Evolutionary conservation across 352 stramenopile genomes (phyloP).

Genomic region (Pythium vanterpoolii): DNA sequence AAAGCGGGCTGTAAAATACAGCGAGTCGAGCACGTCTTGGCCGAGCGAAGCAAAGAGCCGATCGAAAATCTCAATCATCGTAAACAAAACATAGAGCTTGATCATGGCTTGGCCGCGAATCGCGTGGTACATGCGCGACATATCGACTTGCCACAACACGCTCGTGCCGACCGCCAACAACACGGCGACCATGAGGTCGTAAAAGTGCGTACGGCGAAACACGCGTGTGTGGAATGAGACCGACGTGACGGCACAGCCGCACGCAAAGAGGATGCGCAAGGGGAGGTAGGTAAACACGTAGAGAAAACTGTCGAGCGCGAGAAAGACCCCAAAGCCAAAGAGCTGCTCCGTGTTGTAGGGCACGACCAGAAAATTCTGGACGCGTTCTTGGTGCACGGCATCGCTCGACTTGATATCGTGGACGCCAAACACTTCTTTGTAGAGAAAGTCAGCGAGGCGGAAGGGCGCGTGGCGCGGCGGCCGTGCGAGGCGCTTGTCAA

Average conservation of each 20-base stretch:
- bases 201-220: slow-evolving; percentile 87
- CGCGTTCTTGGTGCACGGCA: slow-evolving; percentile 69
- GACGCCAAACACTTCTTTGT: slow-evolving; percentile 83
- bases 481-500: not conserved
- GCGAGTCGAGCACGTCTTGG: slow-evolving; percentile 95
- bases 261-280: slow-evolving; percentile 83
- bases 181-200: slow-evolving; percentile 89
- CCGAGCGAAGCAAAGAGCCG: slow-evolving; percentile 95
- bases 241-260: slow-evolving; percentile 72
- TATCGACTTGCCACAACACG: slow-evolving; percentile 88
- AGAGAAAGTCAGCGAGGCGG: slow-evolving; percentile 72
- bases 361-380: slow-evolving; percentile 81
- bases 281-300: slow-evolving; percentile 97
- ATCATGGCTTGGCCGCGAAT: slow-evolving; percentile 98
- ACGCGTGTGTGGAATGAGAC: slow-evolving; percentile 60
- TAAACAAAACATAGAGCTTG: slow-evolving; percentile 98
- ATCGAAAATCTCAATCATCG: slow-evolving; percentile 99
- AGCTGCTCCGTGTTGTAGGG: slow-evolving; percentile 79
- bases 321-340: slow-evolving; percentile 92
- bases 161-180: slow-evolving; percentile 78
- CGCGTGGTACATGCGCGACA: slow-evolving; percentile 98
- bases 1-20: slow-evolving; percentile 90
- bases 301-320: slow-evolving; percentile 96
- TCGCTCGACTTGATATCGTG: slow-evolving; percentile 78
- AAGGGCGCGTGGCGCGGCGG: slow-evolving; percentile 30